Percentiles rank a stretch among this genome's conserved stretches.
These are phyloP conservation scores for Flaveria sonorensis DNA, from an alignment of 129 eudicot genomes.

Conservation along the genomic window DNA sequence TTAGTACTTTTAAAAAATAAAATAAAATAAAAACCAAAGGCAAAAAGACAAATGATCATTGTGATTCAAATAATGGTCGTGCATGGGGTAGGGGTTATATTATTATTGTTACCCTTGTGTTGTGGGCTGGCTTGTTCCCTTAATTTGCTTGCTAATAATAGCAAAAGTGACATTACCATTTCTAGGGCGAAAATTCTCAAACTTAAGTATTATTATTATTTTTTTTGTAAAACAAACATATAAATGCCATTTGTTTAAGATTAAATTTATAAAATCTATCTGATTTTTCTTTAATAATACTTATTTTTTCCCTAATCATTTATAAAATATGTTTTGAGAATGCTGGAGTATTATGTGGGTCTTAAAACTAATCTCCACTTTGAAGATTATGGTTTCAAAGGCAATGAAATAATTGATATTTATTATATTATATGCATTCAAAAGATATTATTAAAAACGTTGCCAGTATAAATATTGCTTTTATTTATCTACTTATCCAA, in stretches of 20 bases:
- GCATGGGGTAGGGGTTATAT: conserved; percentile 16
- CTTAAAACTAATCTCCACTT: not conserved
- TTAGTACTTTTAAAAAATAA: not conserved
- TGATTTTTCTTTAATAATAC: not conserved
- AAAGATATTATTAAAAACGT: not conserved
- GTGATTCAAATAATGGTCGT: conserved; percentile 1
- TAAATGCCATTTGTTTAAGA: not conserved
- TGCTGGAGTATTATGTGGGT: not conserved
- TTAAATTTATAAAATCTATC: not conserved
- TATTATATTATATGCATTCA: not conserved
- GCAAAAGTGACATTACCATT: not conserved
- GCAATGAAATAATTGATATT: not conserved
- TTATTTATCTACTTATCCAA: no score
- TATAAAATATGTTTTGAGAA: not conserved
- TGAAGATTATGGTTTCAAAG: not conserved
- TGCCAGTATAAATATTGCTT: not conserved
- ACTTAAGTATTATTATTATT: not conserved
- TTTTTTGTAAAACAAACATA: not conserved
- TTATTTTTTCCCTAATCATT: not conserved
- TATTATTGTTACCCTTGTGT: conserved; percentile 5
- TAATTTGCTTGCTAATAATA: conserved; percentile 19
- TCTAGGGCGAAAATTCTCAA: not conserved
- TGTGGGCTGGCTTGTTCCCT: conserved; percentile 36
- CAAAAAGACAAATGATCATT: not conserved
- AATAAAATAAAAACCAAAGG: not conserved